Base-by-base conservation (phyloP, 2,329 filamentous ascomycete genomes). In the Rachicladosporium sp. region DNA sequence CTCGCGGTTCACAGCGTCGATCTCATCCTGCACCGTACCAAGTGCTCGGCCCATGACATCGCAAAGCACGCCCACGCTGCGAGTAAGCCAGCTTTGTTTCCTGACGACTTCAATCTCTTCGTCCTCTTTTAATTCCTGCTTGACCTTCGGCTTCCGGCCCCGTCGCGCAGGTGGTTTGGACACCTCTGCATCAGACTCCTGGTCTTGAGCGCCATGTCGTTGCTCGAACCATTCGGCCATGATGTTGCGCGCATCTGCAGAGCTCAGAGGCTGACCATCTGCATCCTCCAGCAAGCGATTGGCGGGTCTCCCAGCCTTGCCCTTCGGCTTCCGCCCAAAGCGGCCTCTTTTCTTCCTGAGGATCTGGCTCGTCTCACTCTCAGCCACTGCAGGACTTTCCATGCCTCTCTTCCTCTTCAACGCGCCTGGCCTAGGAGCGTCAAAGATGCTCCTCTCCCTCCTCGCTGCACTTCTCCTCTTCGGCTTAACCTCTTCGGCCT, bases 401-500 rank as follows among this genome's bases (percentile, higher is more conserved):
- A 46, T 43, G 41, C 50, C 52, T 43, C 50, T 37, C 44, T 49
- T 45, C 40, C 41, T 42, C 29, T 38, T 39, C 21, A 36, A 9
- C 7, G 41, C 29, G 11, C 29, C 15, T 23, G 11, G 9, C 21
- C 13, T 7, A 13, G 41, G 13, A n/a, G 36, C 11, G 12, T 42
- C 34, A 12, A 10, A 21, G 13, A 13, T 21, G 21, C 12, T 19
- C 12, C 15, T 5, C 23, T 36, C 15, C 9, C 23, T 21, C 10
- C 10, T 21, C 12, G 33, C 10, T 10, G 10, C 11, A 13, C 12
- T 29, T 39, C 11, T 31, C 15, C 11, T 34, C 23, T 54, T 48
- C 2, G 50, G 49, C 1, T 51, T 38, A 6, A 49, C 46, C 30
- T 53, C 48, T 10, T 55, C 54, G 1, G 49, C 48, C 4, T 54